phyloP scores from a whole-genome alignment of 2,329 filamentous ascomycete species.

The Allantophomopsis lycopodina region DNA sequence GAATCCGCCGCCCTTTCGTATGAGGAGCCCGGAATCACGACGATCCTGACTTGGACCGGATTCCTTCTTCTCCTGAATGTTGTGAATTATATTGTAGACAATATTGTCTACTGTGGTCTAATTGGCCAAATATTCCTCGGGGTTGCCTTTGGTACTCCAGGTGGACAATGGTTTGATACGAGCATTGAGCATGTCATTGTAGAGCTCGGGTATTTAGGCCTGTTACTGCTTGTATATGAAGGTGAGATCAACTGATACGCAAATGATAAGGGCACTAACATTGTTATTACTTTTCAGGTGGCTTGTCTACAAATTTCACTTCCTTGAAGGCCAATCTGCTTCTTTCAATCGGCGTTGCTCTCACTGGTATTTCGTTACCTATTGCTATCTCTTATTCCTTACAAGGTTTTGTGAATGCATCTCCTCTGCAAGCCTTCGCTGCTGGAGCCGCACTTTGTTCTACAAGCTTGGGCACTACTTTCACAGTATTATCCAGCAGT shows the following conservation, averaged over 20 bases:
- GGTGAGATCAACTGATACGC: conserved; percentile 1
- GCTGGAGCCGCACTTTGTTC: conserved; percentile 59
- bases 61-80: conserved; percentile 50
- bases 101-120: conserved; percentile 50
- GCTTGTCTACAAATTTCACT: conserved; percentile 34
- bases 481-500: conserved; percentile 47
- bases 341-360: conserved; percentile 45
- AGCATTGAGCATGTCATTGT: conserved; percentile 39
- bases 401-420: neutral
- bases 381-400: conserved; percentile 45
- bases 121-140: conserved; percentile 57
- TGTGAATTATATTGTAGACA: conserved; percentile 40
- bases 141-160: conserved; percentile 57
- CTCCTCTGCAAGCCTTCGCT: conserved; percentile 35
- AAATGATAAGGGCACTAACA: neutral
- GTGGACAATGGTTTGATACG: conserved; percentile 39
- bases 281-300: neutral
- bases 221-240: conserved; percentile 59
- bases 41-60: conserved; percentile 42
- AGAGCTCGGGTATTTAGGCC: conserved; percentile 55
- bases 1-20: conserved; percentile 26
- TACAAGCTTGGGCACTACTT: conserved; percentile 59
- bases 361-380: conserved; percentile 48
- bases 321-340: conserved; percentile 43
- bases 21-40: conserved; percentile 44